Evolutionary conservation across 129 eudicot species (phyloP), one percentile per base, ranked within the genome.

Genomic region (Lonicera japonica): DNA sequence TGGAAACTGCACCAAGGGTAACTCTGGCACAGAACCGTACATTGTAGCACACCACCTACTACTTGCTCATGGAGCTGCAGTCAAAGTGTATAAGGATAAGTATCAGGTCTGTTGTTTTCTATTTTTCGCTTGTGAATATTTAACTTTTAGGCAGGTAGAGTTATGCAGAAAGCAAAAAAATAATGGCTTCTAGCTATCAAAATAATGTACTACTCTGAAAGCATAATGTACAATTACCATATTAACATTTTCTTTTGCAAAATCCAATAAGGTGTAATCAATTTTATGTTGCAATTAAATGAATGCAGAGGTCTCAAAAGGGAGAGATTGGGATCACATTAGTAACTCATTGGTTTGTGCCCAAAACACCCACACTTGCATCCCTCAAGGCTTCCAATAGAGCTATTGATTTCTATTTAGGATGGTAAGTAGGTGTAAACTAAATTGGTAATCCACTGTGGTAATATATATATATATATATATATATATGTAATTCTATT

Each of bases 1-100:
- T 68, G 58, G 70, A 61, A 20, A 59, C 15, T 82, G 87, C 64
- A 60, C 68, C 6, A 60, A 64, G 3, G 90, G 95, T 0, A 83
- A 80, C 66, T 83, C 95, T 0, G 88, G 81, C 38, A 73, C 72
- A 2, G 95, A 87, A 63, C 95, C 95, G 0, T 87, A 87, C 69
- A 43, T 75, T 16, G 95, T 83, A 7, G 69, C 83, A 11, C 91
- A 87, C 73, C 67, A 83, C 68, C 72, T 70, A 39, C 82, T 87
- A 51, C 85, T 83, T 66, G 81, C 91, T 24, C 95, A 87, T 50
- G 91, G 77, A 1, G 74, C 85, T 3, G 80, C 88, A 13, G 83
- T 65, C 8, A 76, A 75, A 59, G 40, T 80, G 45, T 83, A 87
- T 67, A 78, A 61, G 51, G 67, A 78, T 29, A 83, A 50, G 25